Conservation (phyloP, 208 protist species). For the Acanthamoeba lenticulata region DNA sequence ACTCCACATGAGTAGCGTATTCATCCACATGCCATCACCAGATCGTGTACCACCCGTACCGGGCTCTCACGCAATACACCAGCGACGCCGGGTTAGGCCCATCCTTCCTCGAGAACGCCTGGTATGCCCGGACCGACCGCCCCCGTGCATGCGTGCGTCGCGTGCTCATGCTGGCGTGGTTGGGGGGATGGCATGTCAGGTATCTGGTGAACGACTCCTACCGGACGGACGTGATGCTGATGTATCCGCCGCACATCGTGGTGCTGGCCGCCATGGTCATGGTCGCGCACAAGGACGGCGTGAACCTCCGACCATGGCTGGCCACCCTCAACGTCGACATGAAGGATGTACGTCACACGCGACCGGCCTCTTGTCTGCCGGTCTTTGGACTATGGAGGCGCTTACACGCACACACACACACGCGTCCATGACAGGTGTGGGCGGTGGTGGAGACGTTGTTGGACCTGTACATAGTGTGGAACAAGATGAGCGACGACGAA, state of each 20-base stretch:
- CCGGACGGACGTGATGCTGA: slow-evolving; percentile 47
- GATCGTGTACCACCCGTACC: slow-evolving; percentile 52
- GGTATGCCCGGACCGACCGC: no score
- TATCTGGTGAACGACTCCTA: slow-evolving; percentile 59
- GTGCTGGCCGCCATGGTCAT: slow-evolving; percentile 28
- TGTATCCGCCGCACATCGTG: slow-evolving; percentile 46
- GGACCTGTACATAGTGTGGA: slow-evolving; percentile 47
- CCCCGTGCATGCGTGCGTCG: no score
- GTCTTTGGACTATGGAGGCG: neutral
- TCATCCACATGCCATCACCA: neutral
- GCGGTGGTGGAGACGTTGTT: slow-evolving; percentile 5
- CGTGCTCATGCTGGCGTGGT: neutral
- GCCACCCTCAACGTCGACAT: slow-evolving; percentile 33
- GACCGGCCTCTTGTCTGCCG: neutral
- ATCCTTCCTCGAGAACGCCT: neutral
- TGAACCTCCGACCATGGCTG: slow-evolving; percentile 56
- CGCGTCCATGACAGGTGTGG: slow-evolving; percentile 1
- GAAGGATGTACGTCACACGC: slow-evolving; percentile 1
- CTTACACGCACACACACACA: no score
- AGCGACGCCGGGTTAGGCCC: neutral
- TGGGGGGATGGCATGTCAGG: neutral
- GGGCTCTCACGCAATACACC: neutral
- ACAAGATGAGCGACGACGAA: slow-evolving; percentile 65
- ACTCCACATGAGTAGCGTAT: no score
- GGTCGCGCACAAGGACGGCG: neutral